Evolutionary conservation across 768 basidiomycete genomes (phyloP), one percentile per base, ranked within the genome.

Genomic region (Astraeus odoratus): DNA sequence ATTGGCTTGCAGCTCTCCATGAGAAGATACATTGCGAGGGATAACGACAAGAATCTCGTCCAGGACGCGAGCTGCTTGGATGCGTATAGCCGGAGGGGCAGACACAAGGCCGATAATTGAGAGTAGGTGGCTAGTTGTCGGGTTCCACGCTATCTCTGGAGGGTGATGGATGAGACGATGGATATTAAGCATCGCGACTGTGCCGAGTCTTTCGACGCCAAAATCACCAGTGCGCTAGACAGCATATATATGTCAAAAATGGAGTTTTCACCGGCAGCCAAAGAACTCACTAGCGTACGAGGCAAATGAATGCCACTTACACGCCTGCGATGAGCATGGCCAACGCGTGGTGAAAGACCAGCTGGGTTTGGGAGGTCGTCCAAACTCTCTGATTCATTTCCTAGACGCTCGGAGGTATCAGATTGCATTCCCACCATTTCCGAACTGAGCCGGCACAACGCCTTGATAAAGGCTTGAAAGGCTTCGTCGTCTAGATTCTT

Each of bases 361-460:
- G 61, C 58, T 23, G 58, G 50, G 59, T 61, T 68, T 33, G 56
- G 46, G 19, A 68, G 51, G 27, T 71, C 70, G 24, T 66, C 66
- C 8, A 50, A 41, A 38, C 58, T 59, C 29, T 65, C 66, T 8
- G 51, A 52, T 49, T 57, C 57, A 43, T 57, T 57, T 16, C 61
- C 67, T 31, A 16, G 22, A 5, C 37, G 16, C 19, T 43, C 54
- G 18, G 39, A 49, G 20, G 44, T 53, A 39, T 72, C 75, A 3
- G 76, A 77, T 63, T 90, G 84, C 81, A 96, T 84, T 29, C 85
- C 84, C 16, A 97, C 80, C 93, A 98, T 97, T 64, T 93, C 92
- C 8, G 79, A 74, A 57, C 91, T 95, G 20, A 98, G 68, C 55
- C 77, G 82, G 61, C 91, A 94, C 41, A 97, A 63, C 2, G 94